Base-by-base conservation (phyloP, 129 eudicot genomes). In the Artemisia argyi region DNA sequence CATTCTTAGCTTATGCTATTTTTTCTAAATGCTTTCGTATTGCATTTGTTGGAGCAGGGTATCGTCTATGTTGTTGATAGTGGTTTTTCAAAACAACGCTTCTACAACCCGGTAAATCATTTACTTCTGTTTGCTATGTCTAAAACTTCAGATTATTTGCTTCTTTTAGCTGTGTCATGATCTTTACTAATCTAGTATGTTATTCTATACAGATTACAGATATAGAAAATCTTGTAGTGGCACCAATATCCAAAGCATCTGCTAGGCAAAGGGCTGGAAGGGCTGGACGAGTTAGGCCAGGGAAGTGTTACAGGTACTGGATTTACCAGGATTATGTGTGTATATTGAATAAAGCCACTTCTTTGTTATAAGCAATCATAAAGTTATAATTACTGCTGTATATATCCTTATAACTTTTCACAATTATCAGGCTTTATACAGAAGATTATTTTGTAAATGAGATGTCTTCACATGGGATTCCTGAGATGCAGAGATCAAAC, bases 241-340 rank as follows among this genome's bases (percentile, higher is more conserved):
- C 99, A 52, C 97, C 99, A n/a, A 91, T 95, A 82, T 95, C 97
- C 7, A 91, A 85, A 78, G 99, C 99, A 55, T 95, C 99, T 75
- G 99, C 99, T 62, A 82, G 94, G 65, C 99, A 95, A 79, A 84
- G 99, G 71, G 89, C 99, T 52, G 97, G 99, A 61, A 85, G 99
- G 76, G 97, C 97, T 56, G 97, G 99, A 77, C 80, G 99, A 78
- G 79, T 95, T 53, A 87, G 97, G 1, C 99, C 97, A 4, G 99
- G 99, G 69, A 95, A 95, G 84, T 95, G 97, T 78, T 95, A 82
- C 83, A 95, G 99, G 99, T 95, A 61, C 78, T 32, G 11, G 67
- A 59, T 51, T 66, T 65, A 26, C 65, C 28, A 69, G 61, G 18
- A 26, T 22, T 26, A 42, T 20, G 1, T 42, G 1, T 12, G 5